Percentiles rank a stretch among this genome's conserved stretches.
Conservation (phyloP, 1,139 yeast species). For the Spencermartinsiella ligniputridi region DNA sequence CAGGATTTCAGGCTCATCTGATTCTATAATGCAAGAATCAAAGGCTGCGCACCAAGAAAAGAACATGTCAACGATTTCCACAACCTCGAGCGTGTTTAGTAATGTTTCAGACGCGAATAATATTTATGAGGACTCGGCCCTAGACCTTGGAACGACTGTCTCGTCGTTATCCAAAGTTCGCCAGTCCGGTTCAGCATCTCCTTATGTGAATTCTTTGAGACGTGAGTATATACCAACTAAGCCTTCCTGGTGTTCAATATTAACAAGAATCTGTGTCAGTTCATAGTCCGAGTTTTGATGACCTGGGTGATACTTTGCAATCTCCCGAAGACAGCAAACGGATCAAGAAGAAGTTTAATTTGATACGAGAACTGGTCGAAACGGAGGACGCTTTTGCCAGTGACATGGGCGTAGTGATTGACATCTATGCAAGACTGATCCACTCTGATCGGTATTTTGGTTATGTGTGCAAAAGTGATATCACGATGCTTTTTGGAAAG, state of each 20-base stretch:
- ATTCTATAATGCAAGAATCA: background rate
- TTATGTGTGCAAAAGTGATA: slow-evolving; percentile 28
- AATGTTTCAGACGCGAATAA: background rate
- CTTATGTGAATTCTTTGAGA: background rate
- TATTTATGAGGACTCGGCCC: background rate
- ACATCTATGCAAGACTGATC: slow-evolving; percentile 28
- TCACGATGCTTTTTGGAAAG: slow-evolving; percentile 30
- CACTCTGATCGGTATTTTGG: slow-evolving; percentile 25
- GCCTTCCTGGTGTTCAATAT: background rate
- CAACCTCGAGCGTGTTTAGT: background rate
- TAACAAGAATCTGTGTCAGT: background rate
- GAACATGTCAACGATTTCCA: background rate
- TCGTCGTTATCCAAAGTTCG: background rate
- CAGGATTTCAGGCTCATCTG: background rate
- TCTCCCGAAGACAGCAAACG: slow-evolving; percentile 19
- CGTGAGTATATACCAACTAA: background rate
- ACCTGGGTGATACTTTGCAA: background rate
- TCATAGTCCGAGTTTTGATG: background rate
- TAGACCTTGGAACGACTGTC: background rate
- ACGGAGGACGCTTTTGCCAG: slow-evolving; percentile 35
- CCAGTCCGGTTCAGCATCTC: background rate
- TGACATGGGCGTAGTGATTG: slow-evolving; percentile 34
- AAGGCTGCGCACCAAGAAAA: background rate
- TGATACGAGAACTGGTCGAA: slow-evolving; percentile 35
- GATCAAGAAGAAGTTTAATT: slow-evolving; percentile 24